Evolutionary conservation across 176 grass and related monocot species (phyloP), one percentile per base, ranked within the genome.

Genomic region (Echinochloa phyllopogon): DNA sequence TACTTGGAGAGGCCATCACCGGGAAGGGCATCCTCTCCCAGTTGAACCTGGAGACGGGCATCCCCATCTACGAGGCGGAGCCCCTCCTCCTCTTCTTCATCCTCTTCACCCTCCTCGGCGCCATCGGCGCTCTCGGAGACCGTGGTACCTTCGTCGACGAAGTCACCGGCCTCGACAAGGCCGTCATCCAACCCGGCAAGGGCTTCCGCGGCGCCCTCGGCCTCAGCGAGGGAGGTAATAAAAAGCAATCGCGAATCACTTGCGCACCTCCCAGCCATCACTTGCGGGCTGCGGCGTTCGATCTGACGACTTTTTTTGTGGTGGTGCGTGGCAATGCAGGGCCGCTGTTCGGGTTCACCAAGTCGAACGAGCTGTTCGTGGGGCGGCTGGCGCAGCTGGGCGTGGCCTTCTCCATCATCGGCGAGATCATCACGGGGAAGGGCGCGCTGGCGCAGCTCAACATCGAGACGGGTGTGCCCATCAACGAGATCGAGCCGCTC

Each of bases 1-100:
- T 99, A 6, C 80, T 99, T n/a, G 97, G 97, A 87, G 97, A 99
- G 87, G 97, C 97, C 60, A 85, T 99, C 76, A 99, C 97, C 15
- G 97, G 97, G 6, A 99, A 99, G 89, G 97, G 97, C 21, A 99
- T 99, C 68, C 86, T 99, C 20, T 24, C 93, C 20, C 97, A 99
- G 74, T 77, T 99, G 61, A 99, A 99, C 86, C 83, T 99, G 39
- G 97, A 99, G 82, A 99, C 97, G 0, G 97, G 97, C 58, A 94
- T 99, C 86, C 97, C 97, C 43, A 99, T 99, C 78, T 99, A 99
- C 44, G 97, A 99, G 49, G 97, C 97, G 3, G 97, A 99, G 93
- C 97, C 97, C 14, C 97, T 99, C 41, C 90, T 99, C 74, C 97
- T 99, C 76, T 96, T 99, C 97, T 99, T 99, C 94, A 99, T 99